These are phyloP conservation scores for Komagataella pastoris DNA, from an alignment of 805 yeast species.

Conservation along the genomic window DNA sequence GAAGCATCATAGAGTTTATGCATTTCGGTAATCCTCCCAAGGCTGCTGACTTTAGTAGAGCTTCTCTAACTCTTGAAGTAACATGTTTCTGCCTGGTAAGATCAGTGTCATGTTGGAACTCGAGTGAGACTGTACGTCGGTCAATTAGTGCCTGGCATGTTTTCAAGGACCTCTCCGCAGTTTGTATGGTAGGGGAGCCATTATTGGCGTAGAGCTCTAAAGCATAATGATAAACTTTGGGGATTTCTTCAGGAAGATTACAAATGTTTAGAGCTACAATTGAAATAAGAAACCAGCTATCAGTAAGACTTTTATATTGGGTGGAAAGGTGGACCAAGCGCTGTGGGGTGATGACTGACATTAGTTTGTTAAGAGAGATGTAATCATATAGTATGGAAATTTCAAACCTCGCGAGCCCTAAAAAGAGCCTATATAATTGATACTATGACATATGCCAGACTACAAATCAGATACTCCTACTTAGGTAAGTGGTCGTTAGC, in stretches of 20 bases:
- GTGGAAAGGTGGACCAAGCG: conserved; percentile 36
- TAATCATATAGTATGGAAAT: too few relatives aligned
- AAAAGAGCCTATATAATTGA: too few relatives aligned
- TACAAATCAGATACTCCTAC: too few relatives aligned
- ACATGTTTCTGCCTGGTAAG: not conserved
- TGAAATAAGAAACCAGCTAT: conserved; percentile 67
- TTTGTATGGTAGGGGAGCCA: conserved; percentile 8
- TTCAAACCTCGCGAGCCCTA: not conserved
- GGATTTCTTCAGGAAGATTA: conserved; percentile 73
- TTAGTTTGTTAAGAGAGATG: not conserved
- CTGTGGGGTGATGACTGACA: conserved; percentile 33
- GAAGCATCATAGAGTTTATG: conserved; percentile 59
- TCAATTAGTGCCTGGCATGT: conserved; percentile 15
- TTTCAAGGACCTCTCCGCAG: conserved; percentile 12
- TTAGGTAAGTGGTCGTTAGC: too few relatives aligned
- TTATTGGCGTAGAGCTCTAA: conserved; percentile 12
- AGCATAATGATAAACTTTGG: conserved; percentile 62
- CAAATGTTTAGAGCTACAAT: conserved; percentile 74
- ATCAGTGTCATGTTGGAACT: not conserved
- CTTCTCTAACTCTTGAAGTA: conserved; percentile 49
- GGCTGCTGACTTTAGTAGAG: conserved; percentile 66
- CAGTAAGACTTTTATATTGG: conserved; percentile 36
- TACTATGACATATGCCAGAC: too few relatives aligned
- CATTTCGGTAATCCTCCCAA: conserved; percentile 76
- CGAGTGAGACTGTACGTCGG: conserved; percentile 22